Evolutionary conservation across 805 yeast species (phyloP), one percentile per base, ranked within the genome.

Genomic region (Suhomyces vadensis): DNA sequence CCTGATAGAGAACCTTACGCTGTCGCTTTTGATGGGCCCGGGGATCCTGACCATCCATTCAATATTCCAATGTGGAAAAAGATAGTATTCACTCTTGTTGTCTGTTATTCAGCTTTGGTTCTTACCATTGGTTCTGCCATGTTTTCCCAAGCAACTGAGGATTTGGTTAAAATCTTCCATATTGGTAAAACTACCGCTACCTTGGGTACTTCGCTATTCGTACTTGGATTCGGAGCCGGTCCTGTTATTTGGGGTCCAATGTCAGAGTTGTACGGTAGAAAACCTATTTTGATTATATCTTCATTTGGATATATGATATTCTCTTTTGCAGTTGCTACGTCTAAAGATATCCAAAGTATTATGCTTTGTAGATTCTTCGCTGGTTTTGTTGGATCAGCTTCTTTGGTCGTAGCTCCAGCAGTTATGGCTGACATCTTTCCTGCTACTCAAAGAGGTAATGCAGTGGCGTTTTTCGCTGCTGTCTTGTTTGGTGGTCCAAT

Each of bases 191-290:
- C 81, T 8, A 91, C 82, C n/a, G 84, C 85, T 10, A 77, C 87
- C 17, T 73, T 92, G 37, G 86, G 88, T 44, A 76, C 89, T 7
- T 82, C 97, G 0, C 71, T 90, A 20, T 91, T 80, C 56, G 97
- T 91, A n/a, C 64, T 89, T 33, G 98, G 97, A 8, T 92, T 90
- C 65, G 97, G 97, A 1, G 77, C 88, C 0, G 97, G 97, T 14
- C 98, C 98, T 3, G 72, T 91, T 40, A 57, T 88, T 21, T 52
- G 35, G 20, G 56, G 55, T 3, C 56, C 55, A 4, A 24, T 51
- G 35, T 43, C 46, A 19, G 56, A 52, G 25, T 37, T 51, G 31
- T 52, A 58, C 53, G 63, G 73, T 37, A 61, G 81, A 35, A 74
- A 66, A 50, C 47, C 59, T 4, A 75, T 78, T 22, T 69, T 77